Percentiles rank a stretch among this genome's conserved stretches.
Conservation (phyloP, 1,284 basidiomycete genomes). For the Leccinum subspadiceum region DNA sequence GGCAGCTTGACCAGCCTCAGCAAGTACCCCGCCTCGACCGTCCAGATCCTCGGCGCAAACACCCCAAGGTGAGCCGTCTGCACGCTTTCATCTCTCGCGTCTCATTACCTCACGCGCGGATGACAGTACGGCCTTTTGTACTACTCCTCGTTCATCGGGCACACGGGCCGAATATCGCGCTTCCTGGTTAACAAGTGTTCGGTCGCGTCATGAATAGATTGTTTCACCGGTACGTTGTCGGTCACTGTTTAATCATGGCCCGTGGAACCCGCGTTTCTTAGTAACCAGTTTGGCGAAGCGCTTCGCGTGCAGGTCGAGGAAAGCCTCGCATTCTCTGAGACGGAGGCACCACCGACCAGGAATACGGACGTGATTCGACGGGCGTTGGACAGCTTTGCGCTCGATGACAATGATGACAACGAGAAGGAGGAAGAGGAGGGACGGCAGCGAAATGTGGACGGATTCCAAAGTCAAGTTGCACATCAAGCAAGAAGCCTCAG, state of each 20-base stretch:
- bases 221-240: conserved; percentile 73
- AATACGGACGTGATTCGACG: conserved; percentile 88
- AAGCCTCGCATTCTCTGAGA: conserved; percentile 93
- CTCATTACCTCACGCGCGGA: background rate
- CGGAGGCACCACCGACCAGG: conserved; percentile 78
- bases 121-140: conserved; percentile 89
- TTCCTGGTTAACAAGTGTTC: conserved; percentile 99
- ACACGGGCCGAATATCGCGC: conserved; percentile 97
- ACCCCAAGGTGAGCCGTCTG: no score
- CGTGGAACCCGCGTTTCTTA: background rate
- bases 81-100: background rate
- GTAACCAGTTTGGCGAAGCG: conserved; percentile 93
- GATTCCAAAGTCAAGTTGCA: no score
- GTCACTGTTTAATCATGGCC: background rate
- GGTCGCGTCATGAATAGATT: conserved; percentile 97
- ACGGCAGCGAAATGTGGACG: conserved; percentile 6
- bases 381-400: conserved; percentile 77
- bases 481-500: no score
- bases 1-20: no score
- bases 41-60: no score
- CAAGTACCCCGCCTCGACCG: no score
- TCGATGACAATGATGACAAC: conserved; percentile 67
- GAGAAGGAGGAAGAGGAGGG: conserved; percentile 38
- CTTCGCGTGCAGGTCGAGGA: conserved; percentile 95
- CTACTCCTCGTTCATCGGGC: conserved; percentile 94